Evolutionary conservation across 164 flowering plant species (phyloP).

Genomic region (Kalanchoe fedtschenkoi): DNA sequence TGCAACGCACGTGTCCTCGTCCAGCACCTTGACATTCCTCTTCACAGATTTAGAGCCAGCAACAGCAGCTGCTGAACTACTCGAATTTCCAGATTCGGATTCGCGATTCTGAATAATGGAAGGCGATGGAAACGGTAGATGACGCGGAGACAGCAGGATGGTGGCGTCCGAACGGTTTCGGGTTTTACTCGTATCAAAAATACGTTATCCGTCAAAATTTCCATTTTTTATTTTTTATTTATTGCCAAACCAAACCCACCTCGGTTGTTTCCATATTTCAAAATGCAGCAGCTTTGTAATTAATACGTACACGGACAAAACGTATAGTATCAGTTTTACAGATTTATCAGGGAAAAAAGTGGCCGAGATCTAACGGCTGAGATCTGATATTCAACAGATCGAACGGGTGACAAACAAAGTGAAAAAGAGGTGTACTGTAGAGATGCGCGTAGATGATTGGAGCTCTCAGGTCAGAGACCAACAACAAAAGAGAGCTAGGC

Average conservation of each 20-base stretch:
- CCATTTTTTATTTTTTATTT: too few species aligned
- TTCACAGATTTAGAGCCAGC: slow-evolving; percentile 10
- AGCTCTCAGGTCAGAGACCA: slow-evolving; percentile 3
- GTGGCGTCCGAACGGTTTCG: too few species aligned
- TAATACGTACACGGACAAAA: background rate
- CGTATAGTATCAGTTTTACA: background rate
- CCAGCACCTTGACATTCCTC: slow-evolving; percentile 41
- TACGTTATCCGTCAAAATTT: too few species aligned
- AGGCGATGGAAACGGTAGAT: too few species aligned
- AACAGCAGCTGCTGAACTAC: slow-evolving; percentile 9
- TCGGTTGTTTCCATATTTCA: too few species aligned
- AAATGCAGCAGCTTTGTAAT: too few species aligned
- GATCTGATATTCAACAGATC: background rate
- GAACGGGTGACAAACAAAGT: background rate
- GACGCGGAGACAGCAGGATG: too few species aligned
- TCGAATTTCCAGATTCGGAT: too few species aligned
- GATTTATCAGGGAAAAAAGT: background rate
- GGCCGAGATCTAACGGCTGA: background rate
- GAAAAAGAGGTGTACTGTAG: background rate
- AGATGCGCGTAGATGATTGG: background rate
- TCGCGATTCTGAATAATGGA: too few species aligned
- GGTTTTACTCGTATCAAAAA: too few species aligned
- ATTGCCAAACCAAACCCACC: too few species aligned
- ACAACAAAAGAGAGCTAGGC: background rate
- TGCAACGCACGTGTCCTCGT: slow-evolving; percentile 74